phyloP scores from a whole-genome alignment of 2,329 filamentous ascomycete genomes.

The Aspergillus arachidicola region DNA sequence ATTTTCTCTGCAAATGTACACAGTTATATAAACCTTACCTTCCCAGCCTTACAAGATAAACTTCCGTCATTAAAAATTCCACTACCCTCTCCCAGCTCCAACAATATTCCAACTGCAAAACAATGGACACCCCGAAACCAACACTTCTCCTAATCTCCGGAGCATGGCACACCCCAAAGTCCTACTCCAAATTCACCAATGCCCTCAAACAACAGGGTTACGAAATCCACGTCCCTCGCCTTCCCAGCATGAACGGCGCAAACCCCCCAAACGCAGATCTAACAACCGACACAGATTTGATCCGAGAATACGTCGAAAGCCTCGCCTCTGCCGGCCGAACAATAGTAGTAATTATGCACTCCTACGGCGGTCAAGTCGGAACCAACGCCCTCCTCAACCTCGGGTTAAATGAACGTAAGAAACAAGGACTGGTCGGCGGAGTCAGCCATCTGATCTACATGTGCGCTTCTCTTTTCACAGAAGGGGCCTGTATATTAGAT shows the following conservation, averaged over 20 bases:
- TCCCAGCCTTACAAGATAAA: neutral
- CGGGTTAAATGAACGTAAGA: neutral
- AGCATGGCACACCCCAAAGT: conserved; percentile 8
- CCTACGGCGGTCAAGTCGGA: conserved; percentile 17
- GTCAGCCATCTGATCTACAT: neutral
- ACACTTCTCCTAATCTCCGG: conserved; percentile 1
- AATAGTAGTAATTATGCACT: conserved; percentile 11
- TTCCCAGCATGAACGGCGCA: conserved; percentile 11
- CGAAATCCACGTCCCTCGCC: conserved; percentile 10
- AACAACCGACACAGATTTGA: neutral
- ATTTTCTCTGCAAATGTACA: neutral
- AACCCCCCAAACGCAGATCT: conserved; percentile 13
- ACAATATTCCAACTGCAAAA: neutral
- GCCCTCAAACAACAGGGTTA: neutral
- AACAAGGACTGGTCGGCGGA: neutral
- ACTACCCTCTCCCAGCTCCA: neutral
- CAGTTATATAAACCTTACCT: neutral
- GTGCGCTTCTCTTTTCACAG: neutral
- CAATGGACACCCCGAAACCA: neutral
- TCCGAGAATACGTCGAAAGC: conserved; percentile 5
- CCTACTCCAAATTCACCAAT: conserved; percentile 4
- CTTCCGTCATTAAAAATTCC: no score
- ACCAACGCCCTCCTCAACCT: conserved; percentile 9
- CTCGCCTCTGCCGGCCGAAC: conserved; percentile 1
- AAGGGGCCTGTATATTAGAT: neutral